Evolutionary conservation across 2,329 filamentous ascomycete genomes (phyloP).

Genomic region (Penicillium oxalicum): DNA sequence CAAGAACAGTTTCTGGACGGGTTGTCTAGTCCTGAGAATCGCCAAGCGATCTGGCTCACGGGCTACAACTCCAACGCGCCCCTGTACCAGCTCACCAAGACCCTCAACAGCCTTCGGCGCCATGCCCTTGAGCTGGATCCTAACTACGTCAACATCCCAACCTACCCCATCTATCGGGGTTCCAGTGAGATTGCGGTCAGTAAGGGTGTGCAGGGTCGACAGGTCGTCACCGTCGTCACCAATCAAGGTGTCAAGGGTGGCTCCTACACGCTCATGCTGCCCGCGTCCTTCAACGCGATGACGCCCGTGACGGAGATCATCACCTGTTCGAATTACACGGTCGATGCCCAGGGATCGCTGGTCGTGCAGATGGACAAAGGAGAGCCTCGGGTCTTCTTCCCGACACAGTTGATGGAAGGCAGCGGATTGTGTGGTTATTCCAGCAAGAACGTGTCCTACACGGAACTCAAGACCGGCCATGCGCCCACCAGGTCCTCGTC

Average conservation of each 20-base stretch:
- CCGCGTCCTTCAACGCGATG: slow-evolving; percentile 22
- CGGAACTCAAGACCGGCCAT: slow-evolving; percentile 2
- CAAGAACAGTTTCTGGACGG: slow-evolving; percentile 56
- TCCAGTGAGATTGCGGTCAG: slow-evolving; percentile 40
- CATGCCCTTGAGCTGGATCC: slow-evolving; percentile 32
- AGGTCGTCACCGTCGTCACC: slow-evolving; percentile 41
- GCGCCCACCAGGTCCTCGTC: background rate
- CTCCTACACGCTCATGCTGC: slow-evolving; percentile 28
- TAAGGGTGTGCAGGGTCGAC: slow-evolving; percentile 39
- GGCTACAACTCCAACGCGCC: slow-evolving; percentile 35
- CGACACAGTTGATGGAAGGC: slow-evolving; percentile 22
- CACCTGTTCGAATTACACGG: slow-evolving; percentile 23
- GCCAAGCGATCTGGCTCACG: slow-evolving; percentile 50
- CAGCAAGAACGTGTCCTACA: slow-evolving; percentile 5
- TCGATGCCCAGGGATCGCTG: slow-evolving; percentile 21
- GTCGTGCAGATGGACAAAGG: slow-evolving; percentile 26
- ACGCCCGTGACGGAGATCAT: slow-evolving; percentile 25
- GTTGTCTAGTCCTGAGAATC: slow-evolving; percentile 43
- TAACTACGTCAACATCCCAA: slow-evolving; percentile 34
- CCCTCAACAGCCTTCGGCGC: slow-evolving; percentile 41
- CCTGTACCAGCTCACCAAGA: slow-evolving; percentile 36
- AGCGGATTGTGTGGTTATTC: slow-evolving; percentile 28
- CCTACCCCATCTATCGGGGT: slow-evolving; percentile 11
- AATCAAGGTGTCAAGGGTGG: slow-evolving; percentile 34
- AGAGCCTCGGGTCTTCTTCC: slow-evolving; percentile 29